Base-by-base conservation (phyloP, 495 filamentous ascomycete genomes). In the Lasiosphaeris hirsuta region DNA sequence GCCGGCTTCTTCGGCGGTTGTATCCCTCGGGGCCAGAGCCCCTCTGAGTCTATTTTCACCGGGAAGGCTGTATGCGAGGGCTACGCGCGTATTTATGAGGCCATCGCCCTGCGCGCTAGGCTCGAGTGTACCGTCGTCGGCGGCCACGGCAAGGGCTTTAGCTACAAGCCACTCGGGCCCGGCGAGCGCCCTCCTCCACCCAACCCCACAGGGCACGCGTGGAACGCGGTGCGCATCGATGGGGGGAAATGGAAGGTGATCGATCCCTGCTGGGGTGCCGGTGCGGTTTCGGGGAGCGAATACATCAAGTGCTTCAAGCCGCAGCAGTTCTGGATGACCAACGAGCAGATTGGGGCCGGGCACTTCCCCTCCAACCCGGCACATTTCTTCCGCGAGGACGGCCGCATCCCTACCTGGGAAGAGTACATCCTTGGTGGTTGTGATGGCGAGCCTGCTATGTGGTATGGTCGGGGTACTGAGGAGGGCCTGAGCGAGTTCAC, bases 181-280 rank as follows among this genome's bases (percentile, higher is more conserved):
- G 86, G 84, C 4, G 71, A 84, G 10, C 66, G 75, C 0, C 51
- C 84, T 0, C 90, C 92, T 0, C 78, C 84, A 0, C 61, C 43
- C 1, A 79, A 85, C 58, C 62, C 76, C 0, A 69, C 72, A 4
- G 82, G 80, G 18, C 77, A 98, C 71, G 94, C 94, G 7, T 98
- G 94, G 94, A 97, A 93, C 64, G 94, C 86, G 0, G 89, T 97
- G 14, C 81, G 82, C 45, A 90, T 97, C 54, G 92, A 96, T 58
- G 79, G 84, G 40, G 87, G 87, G 2, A 82, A 86, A 57, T 98
- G 93, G 93, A 96, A 97, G 70, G 78, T 97, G 4, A 77, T 97
- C 39, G 94, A 98, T 63, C 59, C 85, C 3, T 97, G 94, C 69
- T 98, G 94, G 94, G 94, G 94, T 39, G 90, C 93, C 0, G 94